phyloP scores from a whole-genome alignment of 2,329 filamentous ascomycete genomes.

The Xylaria sp. region DNA sequence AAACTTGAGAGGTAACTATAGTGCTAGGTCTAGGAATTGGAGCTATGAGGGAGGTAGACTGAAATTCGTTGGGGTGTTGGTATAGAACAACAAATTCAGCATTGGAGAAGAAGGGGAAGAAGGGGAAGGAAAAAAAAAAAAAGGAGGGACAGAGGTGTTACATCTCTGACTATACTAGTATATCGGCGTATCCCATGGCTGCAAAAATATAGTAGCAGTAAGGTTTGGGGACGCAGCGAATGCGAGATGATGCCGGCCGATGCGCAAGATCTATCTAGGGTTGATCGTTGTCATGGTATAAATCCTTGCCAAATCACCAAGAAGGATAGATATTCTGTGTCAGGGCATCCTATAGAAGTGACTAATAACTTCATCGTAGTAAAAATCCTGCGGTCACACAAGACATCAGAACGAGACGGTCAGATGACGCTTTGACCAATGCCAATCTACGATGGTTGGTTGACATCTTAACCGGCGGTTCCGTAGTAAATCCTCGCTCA shows the following conservation, averaged over 20 bases:
- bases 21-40: background rate
- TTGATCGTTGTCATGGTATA: background rate
- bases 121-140: background rate
- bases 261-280: conserved; percentile 8
- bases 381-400: background rate
- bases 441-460: background rate
- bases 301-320: background rate
- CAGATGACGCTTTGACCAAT: background rate
- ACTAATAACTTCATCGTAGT: background rate
- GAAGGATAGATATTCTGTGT: background rate
- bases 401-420: background rate
- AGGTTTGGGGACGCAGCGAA: background rate
- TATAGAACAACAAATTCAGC: background rate
- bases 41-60: background rate
- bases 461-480: background rate
- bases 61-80: background rate
- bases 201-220: background rate
- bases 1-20: background rate
- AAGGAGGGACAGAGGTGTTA: too few species aligned
- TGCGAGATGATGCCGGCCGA: conserved; percentile 7
- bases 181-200: background rate
- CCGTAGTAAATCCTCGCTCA: background rate
- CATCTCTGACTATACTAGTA: background rate
- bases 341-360: background rate
- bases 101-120: background rate